phyloP scores from a whole-genome alignment of 495 filamentous ascomycete species.

The Lindgomyces ingoldianus region DNA sequence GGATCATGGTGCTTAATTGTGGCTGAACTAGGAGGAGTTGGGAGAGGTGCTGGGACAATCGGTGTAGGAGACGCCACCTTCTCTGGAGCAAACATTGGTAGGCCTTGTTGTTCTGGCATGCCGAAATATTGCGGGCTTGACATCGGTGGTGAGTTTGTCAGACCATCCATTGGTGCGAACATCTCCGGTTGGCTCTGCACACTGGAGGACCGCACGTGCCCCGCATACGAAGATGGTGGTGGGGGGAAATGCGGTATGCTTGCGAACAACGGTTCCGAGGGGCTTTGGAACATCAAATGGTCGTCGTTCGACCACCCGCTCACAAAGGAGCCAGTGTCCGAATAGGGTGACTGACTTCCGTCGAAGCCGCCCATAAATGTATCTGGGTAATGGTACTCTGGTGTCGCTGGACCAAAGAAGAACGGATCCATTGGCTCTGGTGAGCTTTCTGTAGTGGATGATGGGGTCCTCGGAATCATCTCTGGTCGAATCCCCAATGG shows the following conservation, averaged over 20 bases:
- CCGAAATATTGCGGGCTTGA: slow-evolving; percentile 25
- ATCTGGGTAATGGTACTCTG: slow-evolving; percentile 34
- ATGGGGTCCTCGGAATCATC: slow-evolving; percentile 31
- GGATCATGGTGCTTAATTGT: slow-evolving; percentile 21
- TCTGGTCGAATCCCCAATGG: slow-evolving; percentile 23
- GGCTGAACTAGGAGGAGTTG: slow-evolving; percentile 24
- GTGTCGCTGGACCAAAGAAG: slow-evolving; percentile 33
- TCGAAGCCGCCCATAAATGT: slow-evolving; percentile 33
- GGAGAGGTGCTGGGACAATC: slow-evolving; percentile 26
- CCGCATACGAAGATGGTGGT: slow-evolving; percentile 4
- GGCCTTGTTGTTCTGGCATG: slow-evolving; percentile 15
- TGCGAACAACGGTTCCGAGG: slow-evolving; percentile 16
- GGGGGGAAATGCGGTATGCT: slow-evolving; percentile 22
- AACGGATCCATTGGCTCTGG: slow-evolving; percentile 34
- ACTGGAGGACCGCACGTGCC: slow-evolving; percentile 18
- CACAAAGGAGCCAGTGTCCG: slow-evolving; percentile 27
- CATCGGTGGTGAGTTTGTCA: slow-evolving; percentile 26
- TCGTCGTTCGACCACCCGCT: slow-evolving; percentile 31
- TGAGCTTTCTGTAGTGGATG: slow-evolving; percentile 30
- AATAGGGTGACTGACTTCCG: slow-evolving; percentile 33
- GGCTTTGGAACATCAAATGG: slow-evolving; percentile 31
- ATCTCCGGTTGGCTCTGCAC: slow-evolving; percentile 32
- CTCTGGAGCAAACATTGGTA: slow-evolving; percentile 12
- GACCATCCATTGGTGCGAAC: slow-evolving; percentile 24
- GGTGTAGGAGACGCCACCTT: slow-evolving; percentile 28